Evolutionary conservation across 306 rosid species (phyloP).

Genomic region (Begonia loranthoides): DNA sequence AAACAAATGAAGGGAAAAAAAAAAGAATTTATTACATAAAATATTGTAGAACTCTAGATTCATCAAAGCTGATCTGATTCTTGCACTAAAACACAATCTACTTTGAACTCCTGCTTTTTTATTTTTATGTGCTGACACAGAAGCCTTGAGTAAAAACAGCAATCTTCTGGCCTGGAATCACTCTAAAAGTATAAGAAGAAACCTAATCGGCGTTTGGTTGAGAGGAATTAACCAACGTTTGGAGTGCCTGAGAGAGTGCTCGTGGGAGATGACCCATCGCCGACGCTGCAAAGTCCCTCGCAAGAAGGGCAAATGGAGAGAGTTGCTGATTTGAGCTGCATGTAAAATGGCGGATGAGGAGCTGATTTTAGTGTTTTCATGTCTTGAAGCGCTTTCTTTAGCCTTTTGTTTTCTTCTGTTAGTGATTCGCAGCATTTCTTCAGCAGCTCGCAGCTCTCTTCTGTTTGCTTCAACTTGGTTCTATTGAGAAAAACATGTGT

Average conservation of each 20-base stretch:
- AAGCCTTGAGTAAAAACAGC: slow-evolving; percentile 15
- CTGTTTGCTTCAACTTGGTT: slow-evolving; percentile 84
- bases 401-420: slow-evolving; percentile 58
- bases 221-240: slow-evolving; percentile 21
- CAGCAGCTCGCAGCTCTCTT: slow-evolving; percentile 51
- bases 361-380: slow-evolving; percentile 33
- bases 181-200: slow-evolving; percentile 15
- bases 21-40: neutral
- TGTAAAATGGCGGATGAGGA: slow-evolving; percentile 16
- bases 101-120: neutral
- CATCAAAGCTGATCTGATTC: neutral
- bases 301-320: slow-evolving; percentile 71
- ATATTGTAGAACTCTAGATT: neutral
- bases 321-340: slow-evolving; percentile 46
- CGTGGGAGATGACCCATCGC: slow-evolving; percentile 15
- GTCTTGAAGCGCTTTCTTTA: slow-evolving; percentile 63
- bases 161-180: slow-evolving; percentile 1
- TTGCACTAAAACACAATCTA: neutral
- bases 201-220: slow-evolving; percentile 41
- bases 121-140: slow-evolving; percentile 1
- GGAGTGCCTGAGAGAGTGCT: slow-evolving; percentile 11
- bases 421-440: slow-evolving; percentile 57
- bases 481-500: slow-evolving; percentile 12
- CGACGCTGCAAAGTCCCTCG: slow-evolving; percentile 26
- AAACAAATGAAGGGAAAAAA: no score